Base-by-base conservation (phyloP, 2,329 filamentous ascomycete species). In the Ustilaginoidea virens region DNA sequence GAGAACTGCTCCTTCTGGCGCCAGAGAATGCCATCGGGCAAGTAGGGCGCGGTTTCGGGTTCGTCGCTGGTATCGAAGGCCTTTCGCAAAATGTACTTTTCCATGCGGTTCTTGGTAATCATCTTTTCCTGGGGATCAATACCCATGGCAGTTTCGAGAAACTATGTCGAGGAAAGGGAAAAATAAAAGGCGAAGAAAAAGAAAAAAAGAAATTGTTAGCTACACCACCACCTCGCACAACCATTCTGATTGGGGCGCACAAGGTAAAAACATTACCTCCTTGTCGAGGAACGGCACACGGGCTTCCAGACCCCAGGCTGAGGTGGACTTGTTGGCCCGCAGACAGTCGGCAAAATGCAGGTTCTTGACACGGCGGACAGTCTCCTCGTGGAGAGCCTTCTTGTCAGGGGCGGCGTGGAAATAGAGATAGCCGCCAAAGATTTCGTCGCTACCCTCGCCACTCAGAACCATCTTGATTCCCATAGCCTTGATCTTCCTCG, bases 1-100 rank as follows among this genome's bases (percentile, higher is more conserved):
- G 80, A 92, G 66, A 98, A 98, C 61, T 98, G 90, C 64, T 98
- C 90, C 74, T 98, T 98, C 60, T 98, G 92, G 51, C 92, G 72
- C 80, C 83, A 98, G 32, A 98, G 74, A 44, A 98, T 98, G 53
- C 86, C 74, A 12, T 93, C 77, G 6, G 92, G 90, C n/a, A 98
- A 73, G 61, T 96, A 98, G 7, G 90, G 75, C 53, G 80, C 60
- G 27, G 67, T 70, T 27, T 67, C 74, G 11, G 86, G 83, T 57
- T 93, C 80, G 48, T 87, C 83, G 27, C 69, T 72, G 17, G 85
- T 93, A 58, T 98, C 90, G 51, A 98, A 98, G 3, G 90, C 92
- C 60, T 94, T 94, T 50, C 90, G 81, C 41, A 98, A 66, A 41
- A 98, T 92, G 67, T 94, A 93, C 63, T 98, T 98, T 60, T 98